Evolutionary conservation across 768 basidiomycete species (phyloP).

Genomic region (Pisolithus microcarpus): DNA sequence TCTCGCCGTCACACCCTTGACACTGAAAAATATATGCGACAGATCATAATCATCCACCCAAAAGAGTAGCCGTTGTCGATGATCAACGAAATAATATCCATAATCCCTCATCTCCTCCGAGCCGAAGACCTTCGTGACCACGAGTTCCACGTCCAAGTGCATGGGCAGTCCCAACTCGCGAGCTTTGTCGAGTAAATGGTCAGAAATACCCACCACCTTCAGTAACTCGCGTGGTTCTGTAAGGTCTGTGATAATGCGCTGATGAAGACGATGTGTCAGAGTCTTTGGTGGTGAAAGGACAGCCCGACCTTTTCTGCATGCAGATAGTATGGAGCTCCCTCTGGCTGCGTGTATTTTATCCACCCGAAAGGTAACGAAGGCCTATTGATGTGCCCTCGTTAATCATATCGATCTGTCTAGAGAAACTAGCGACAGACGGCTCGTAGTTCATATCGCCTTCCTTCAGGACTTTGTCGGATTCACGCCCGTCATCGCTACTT

Average conservation of each 20-base stretch:
- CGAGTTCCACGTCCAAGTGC: constrained; percentile 2
- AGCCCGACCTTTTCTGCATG: constrained; percentile 32
- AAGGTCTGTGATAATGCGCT: constrained; percentile 2
- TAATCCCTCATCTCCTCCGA: neutral
- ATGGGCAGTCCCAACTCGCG: neutral
- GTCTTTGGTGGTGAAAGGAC: neutral
- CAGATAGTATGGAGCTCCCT: constrained; percentile 50
- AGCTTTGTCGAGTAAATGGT: neutral
- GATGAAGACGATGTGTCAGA: neutral
- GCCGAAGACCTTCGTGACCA: neutral
- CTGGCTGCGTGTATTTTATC: constrained; percentile 33
- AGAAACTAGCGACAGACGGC: neutral
- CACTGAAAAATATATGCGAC: constrained; percentile 24
- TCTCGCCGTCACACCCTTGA: constrained; percentile 32
- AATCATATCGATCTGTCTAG: neutral
- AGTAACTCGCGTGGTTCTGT: neutral
- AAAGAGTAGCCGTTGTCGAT: constrained; percentile 35
- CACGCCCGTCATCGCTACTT: neutral
- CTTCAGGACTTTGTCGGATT: neutral
- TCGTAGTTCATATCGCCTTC: constrained; percentile 1
- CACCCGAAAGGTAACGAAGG: neutral
- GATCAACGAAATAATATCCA: constrained; percentile 42
- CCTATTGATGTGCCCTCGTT: too few species aligned
- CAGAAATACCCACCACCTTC: neutral
- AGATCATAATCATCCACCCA: constrained; percentile 39